These are phyloP conservation scores for Kodamaea neixiangensis DNA, from an alignment of 805 yeast species.

Conservation along the genomic window DNA sequence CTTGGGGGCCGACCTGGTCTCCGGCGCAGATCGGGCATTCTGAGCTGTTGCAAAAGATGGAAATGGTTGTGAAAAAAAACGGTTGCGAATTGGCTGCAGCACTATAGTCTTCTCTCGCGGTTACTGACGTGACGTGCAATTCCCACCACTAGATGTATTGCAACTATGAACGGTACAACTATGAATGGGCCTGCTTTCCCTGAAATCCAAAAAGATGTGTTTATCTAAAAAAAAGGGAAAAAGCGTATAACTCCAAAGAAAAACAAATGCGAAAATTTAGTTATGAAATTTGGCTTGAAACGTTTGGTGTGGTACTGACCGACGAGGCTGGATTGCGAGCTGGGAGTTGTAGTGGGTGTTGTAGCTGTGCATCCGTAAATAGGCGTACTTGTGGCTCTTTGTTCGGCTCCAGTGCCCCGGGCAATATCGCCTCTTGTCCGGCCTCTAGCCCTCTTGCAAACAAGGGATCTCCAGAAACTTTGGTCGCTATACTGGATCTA, in stretches of 20 bases:
- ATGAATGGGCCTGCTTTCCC: neutral
- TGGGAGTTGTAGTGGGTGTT: neutral
- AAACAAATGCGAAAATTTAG: slow-evolving; percentile 2
- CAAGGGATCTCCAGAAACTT: neutral
- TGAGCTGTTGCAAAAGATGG: slow-evolving; percentile 5
- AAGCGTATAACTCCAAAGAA: slow-evolving; percentile 2
- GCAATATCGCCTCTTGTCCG: neutral
- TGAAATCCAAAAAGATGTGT: slow-evolving; percentile 1
- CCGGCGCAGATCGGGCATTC: slow-evolving; percentile 8
- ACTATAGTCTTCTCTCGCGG: neutral
- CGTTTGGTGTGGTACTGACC: neutral
- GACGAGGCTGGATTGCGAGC: neutral
- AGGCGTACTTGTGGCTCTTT: neutral
- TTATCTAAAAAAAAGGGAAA: slow-evolving; percentile 1
- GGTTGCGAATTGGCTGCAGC: slow-evolving; percentile 5
- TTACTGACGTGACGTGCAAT: neutral
- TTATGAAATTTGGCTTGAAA: neutral
- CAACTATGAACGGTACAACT: neutral
- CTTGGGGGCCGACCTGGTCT: slow-evolving; percentile 9
- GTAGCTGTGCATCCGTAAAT: neutral
- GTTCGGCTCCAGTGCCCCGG: neutral
- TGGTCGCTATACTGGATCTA: neutral
- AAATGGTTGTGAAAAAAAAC: slow-evolving; percentile 2
- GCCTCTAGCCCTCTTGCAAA: neutral
- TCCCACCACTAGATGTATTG: neutral